A percentile compares a stretch with the other conserved stretches of the same genome.
phyloP scores from a whole-genome alignment of 106 monocot genomes.

The Allium sativum region DNA sequence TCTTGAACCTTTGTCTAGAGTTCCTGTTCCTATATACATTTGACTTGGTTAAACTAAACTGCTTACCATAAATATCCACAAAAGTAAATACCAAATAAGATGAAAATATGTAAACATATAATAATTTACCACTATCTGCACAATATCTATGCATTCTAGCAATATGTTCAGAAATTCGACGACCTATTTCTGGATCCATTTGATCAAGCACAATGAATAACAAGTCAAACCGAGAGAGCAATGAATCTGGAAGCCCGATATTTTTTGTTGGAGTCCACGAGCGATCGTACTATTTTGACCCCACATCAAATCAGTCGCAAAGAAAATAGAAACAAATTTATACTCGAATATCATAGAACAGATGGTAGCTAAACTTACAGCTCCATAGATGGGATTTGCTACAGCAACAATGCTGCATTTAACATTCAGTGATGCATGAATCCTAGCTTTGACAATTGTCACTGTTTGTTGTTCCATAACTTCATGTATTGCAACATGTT shows the following conservation, averaged over 20 bases:
- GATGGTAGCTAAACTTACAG: conserved; percentile 33
- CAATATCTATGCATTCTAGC: conserved; percentile 96
- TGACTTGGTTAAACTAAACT: background rate
- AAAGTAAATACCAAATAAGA: background rate
- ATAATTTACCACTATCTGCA: conserved; percentile 55
- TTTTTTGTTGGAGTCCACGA: conserved; percentile 96
- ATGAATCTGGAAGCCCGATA: conserved; percentile 96
- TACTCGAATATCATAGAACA: background rate
- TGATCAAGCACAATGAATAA: conserved; percentile 99
- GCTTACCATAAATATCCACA: no score
- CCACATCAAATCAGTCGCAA: conserved; percentile 5
- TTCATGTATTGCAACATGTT: conserved; percentile 96
- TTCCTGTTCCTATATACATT: conserved; percentile 26
- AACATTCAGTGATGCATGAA: conserved; percentile 97
- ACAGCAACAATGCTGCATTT: conserved; percentile 98
- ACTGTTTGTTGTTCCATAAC: conserved; percentile 99
- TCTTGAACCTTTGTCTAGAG: conserved; percentile 48
- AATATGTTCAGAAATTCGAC: conserved; percentile 87
- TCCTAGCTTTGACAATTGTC: conserved; percentile 97
- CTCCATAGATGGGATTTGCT: conserved; percentile 99
- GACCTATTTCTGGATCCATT: conserved; percentile 97
- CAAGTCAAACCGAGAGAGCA: conserved; percentile 97
- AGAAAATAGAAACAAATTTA: background rate
- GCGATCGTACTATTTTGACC: conserved; percentile 72
- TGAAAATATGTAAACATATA: background rate